phyloP scores from a whole-genome alignment of 768 basidiomycete species.

The Suillus occidentalis region DNA sequence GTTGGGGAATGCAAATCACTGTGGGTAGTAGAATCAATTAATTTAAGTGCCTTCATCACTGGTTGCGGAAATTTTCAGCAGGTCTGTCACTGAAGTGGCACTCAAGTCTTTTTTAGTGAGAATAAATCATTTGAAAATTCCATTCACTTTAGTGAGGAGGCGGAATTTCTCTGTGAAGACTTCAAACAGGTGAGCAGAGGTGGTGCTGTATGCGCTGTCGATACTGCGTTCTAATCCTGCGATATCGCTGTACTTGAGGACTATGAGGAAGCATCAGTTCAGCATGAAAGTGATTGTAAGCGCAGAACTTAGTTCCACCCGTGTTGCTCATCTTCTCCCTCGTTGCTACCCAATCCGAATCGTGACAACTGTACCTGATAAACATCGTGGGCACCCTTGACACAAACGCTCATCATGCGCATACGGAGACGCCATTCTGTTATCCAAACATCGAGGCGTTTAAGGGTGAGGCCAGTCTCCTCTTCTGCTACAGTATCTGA shows the following conservation, averaged over 20 bases:
- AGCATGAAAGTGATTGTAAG: background rate
- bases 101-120: background rate
- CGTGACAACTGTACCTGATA: conserved; percentile 95
- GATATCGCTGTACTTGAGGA: conserved; percentile 92
- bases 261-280: conserved; percentile 39
- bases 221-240: conserved; percentile 93
- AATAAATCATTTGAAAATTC: background rate
- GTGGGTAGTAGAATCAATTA: background rate
- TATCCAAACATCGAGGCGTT: conserved; percentile 90
- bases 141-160: conserved; percentile 43
- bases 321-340: conserved; percentile 88
- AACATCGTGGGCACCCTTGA: conserved; percentile 88
- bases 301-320: conserved; percentile 66
- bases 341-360: conserved; percentile 94
- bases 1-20: background rate
- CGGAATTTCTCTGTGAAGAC: conserved; percentile 96
- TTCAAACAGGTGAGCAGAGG: conserved; percentile 91
- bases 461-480: conserved; percentile 74
- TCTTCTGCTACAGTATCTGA: conserved; percentile 26
- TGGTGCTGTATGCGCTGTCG: conserved; percentile 89
- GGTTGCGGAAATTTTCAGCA: background rate
- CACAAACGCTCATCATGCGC: conserved; percentile 97
- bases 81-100: background rate
- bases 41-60: background rate
- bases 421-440: conserved; percentile 91